Evolutionary conservation across 495 filamentous ascomycete genomes (phyloP), one percentile per base, ranked within the genome.

Genomic region (Chaetomium fimeti): DNA sequence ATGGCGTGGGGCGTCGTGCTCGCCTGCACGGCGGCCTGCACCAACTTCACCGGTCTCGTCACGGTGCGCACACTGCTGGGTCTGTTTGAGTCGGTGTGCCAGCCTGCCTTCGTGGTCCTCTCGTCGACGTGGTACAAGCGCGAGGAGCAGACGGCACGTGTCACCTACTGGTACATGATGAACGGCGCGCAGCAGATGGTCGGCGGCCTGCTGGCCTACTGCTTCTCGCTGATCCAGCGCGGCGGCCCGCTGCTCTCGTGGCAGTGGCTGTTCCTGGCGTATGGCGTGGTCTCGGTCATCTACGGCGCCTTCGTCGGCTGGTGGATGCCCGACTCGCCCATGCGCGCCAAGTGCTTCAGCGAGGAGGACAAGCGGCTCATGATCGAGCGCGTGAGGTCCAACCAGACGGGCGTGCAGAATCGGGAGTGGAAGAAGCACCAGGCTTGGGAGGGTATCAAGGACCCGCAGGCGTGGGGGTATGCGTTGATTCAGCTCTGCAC

Each of bases 111-210:
- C 62, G 73, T 91, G 16, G 70, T 89, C 32, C 76, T 90, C 22
- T 87, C 84, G 0, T 78, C 84, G n/a, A 89, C 89, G 82, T 91
- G 88, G 87, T 90, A 89, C 71, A 85, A 82, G 49, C 81, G 87
- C 12, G 81, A 87, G 56, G 87, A 91, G 64, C 88, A 90, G 71
- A 82, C 87, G 0, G 74, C 78, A 0, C 83, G 83, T 0, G 86
- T 89, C 0, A 85, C 86, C 0, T 89, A 88, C 72, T 91, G 88
- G 86, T 86, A 89, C 71, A 88, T 86, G 84, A 87, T 86, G 82
- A 87, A 87, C 70, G 85, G 85, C 12, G 80, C 77, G 7, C 84
- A 86, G 57, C 76, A 80, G 63, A 77, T 84, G 48, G 79, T 87
- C 49, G 83, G 84, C 27, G 83, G 83, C 9, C 73, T 86, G 3